Evolutionary conservation across 2,329 filamentous ascomycete genomes (phyloP).

Genomic region (Nothophaeocryptopus gaeumannii): DNA sequence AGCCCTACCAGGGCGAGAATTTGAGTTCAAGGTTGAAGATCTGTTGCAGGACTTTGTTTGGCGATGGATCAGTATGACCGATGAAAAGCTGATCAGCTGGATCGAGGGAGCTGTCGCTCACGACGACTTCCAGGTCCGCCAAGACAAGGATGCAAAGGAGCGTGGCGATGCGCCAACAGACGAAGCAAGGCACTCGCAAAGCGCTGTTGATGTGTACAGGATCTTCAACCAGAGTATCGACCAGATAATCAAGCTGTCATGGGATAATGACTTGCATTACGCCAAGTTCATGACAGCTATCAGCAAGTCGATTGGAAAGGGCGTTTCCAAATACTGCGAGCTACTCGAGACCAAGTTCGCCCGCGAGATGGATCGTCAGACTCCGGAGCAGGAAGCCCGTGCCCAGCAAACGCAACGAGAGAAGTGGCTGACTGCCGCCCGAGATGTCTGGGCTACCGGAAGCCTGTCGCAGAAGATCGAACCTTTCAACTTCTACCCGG

Average conservation of each 20-base stretch:
- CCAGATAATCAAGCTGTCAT: slow-evolving; percentile 79
- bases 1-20: slow-evolving; percentile 67
- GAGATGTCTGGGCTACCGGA: slow-evolving; percentile 73
- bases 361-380: slow-evolving; percentile 88
- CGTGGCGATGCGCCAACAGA: slow-evolving; percentile 58
- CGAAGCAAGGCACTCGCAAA: slow-evolving; percentile 86
- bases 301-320: slow-evolving; percentile 77
- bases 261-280: slow-evolving; percentile 90
- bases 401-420: slow-evolving; percentile 80
- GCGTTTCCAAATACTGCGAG: slow-evolving; percentile 87
- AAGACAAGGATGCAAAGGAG: slow-evolving; percentile 57
- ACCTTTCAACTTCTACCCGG: slow-evolving; percentile 92
- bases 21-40: slow-evolving; percentile 83
- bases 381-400: slow-evolving; percentile 79
- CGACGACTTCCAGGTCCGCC: slow-evolving; percentile 77
- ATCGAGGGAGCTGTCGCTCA: slow-evolving; percentile 89
- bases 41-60: slow-evolving; percentile 89
- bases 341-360: slow-evolving; percentile 78
- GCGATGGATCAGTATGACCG: slow-evolving; percentile 85
- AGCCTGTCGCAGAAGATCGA: slow-evolving; percentile 85
- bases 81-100: slow-evolving; percentile 74
- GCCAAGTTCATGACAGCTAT: slow-evolving; percentile 96
- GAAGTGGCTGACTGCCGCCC: slow-evolving; percentile 87
- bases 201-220: slow-evolving; percentile 87
- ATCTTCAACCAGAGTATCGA: slow-evolving; percentile 91